Conservation (phyloP, 306 rosid genomes). For the Cajanus cajan region DNA sequence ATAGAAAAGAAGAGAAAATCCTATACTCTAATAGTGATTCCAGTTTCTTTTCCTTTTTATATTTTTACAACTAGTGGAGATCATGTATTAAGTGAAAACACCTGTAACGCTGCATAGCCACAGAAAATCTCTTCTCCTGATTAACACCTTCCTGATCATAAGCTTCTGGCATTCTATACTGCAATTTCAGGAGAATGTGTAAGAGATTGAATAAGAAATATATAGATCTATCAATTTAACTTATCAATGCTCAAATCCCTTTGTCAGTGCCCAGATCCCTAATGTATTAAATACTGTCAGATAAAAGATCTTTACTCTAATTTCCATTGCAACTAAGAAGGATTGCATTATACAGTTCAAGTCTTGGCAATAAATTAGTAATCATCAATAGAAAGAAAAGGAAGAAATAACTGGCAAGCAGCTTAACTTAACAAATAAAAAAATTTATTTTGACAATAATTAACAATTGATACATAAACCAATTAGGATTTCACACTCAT, state of each 20-base stretch:
- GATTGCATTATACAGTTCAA: neutral
- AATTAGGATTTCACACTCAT: neutral
- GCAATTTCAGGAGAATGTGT: constrained; percentile 38
- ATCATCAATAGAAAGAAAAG: constrained; percentile 1
- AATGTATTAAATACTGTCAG: neutral
- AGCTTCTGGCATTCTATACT: constrained; percentile 96
- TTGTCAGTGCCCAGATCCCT: neutral
- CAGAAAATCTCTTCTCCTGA: constrained; percentile 90
- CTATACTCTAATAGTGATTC: too few relatives aligned
- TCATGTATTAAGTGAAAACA: constrained; percentile 15
- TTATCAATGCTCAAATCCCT: neutral
- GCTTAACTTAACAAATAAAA: neutral
- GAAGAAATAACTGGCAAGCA: constrained; percentile 14
- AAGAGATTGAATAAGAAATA: constrained; percentile 5
- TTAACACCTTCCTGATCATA: constrained; percentile 83
- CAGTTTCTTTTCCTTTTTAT: neutral
- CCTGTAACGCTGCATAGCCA: constrained; percentile 49
- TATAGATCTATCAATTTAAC: constrained; percentile 15
- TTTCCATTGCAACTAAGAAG: constrained; percentile 5
- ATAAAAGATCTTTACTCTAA: constrained; percentile 8
- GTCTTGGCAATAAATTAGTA: neutral
- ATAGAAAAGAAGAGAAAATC: too few relatives aligned
- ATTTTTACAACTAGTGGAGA: constrained; percentile 7
- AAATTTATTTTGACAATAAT: constrained; percentile 2
- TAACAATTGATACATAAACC: constrained; percentile 8